These are phyloP conservation scores for Marasmius tenuissimus DNA, from an alignment of 1,284 basidiomycete genomes.

Conservation along the genomic window DNA sequence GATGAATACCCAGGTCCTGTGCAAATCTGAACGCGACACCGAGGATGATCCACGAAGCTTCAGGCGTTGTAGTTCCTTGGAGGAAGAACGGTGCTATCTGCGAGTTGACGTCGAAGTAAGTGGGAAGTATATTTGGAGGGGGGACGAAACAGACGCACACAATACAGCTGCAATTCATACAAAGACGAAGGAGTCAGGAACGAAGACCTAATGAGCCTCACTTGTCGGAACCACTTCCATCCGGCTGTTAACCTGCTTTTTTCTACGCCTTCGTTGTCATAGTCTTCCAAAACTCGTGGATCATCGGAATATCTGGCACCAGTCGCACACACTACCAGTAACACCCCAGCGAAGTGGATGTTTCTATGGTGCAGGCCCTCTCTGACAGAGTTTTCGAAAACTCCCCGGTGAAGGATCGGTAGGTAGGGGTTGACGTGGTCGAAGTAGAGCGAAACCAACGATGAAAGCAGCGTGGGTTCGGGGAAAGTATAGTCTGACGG, in stretches of 20 bases:
- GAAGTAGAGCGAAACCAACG: constrained; percentile 74
- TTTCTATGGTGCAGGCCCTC: constrained; percentile 60
- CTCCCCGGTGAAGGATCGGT: constrained; percentile 77
- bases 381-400: constrained; percentile 60
- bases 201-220: constrained; percentile 48
- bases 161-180: constrained; percentile 60
- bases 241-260: constrained; percentile 56
- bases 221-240: constrained; percentile 75
- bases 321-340: constrained; percentile 77
- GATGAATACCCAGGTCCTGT: constrained; percentile 1
- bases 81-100: constrained; percentile 48
- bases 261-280: constrained; percentile 9
- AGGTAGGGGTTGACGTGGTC: constrained; percentile 56
- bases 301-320: constrained; percentile 74
- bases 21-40: constrained; percentile 1
- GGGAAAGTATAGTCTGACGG: too few relatives aligned
- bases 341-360: constrained; percentile 63
- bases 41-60: constrained; percentile 66
- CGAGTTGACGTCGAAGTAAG: neutral
- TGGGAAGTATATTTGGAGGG: neutral
- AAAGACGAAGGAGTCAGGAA: constrained; percentile 52
- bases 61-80: constrained; percentile 63
- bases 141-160: constrained; percentile 23
- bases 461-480: too few relatives aligned
- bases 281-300: constrained; percentile 53